A percentile compares a stretch with the other conserved stretches of the same genome.
Conservation (phyloP, 2,329 filamentous ascomycete species). For the Sporothrix globosa region DNA sequence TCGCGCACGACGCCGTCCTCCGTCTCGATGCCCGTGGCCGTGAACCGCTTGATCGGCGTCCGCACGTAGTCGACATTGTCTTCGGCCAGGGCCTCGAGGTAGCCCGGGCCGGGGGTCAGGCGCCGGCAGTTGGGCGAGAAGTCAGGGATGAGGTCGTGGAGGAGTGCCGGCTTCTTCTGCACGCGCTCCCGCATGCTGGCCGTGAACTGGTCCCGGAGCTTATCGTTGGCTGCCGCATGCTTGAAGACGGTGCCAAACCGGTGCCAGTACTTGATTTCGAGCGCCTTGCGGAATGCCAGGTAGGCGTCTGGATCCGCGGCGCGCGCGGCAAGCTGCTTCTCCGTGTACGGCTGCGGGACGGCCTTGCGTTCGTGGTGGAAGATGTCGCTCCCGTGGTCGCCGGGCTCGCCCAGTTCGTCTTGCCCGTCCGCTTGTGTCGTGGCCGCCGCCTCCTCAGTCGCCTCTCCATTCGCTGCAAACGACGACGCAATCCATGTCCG, state of each 20-base stretch:
- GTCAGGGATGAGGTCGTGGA: slow-evolving; percentile 61
- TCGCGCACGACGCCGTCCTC: slow-evolving; percentile 58
- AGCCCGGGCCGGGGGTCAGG: slow-evolving; percentile 67
- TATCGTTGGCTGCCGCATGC: slow-evolving; percentile 53
- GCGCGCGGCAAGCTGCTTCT: slow-evolving; percentile 60
- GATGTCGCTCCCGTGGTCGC: background rate
- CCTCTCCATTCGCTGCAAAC: slow-evolving; percentile 52
- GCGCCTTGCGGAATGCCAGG: slow-evolving; percentile 58
- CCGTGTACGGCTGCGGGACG: slow-evolving; percentile 55
- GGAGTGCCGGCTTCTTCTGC: slow-evolving; percentile 57
- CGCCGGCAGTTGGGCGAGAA: slow-evolving; percentile 68
- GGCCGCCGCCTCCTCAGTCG: slow-evolving; percentile 40
- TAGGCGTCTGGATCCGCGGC: slow-evolving; percentile 63
- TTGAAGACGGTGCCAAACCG: slow-evolving; percentile 60
- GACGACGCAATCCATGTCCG: slow-evolving; percentile 69
- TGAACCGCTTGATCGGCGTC: slow-evolving; percentile 61
- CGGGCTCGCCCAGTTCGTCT: background rate
- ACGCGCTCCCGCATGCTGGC: slow-evolving; percentile 59
- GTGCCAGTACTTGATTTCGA: slow-evolving; percentile 66
- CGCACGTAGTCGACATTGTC: slow-evolving; percentile 66
- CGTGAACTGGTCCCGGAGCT: slow-evolving; percentile 52
- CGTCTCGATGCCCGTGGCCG: slow-evolving; percentile 62
- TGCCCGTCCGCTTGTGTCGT: background rate
- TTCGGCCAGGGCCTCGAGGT: slow-evolving; percentile 65
- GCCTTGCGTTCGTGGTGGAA: slow-evolving; percentile 24